phyloP scores from a whole-genome alignment of 169 alveolate species.

The Eimeria nieschulzi region DNA sequence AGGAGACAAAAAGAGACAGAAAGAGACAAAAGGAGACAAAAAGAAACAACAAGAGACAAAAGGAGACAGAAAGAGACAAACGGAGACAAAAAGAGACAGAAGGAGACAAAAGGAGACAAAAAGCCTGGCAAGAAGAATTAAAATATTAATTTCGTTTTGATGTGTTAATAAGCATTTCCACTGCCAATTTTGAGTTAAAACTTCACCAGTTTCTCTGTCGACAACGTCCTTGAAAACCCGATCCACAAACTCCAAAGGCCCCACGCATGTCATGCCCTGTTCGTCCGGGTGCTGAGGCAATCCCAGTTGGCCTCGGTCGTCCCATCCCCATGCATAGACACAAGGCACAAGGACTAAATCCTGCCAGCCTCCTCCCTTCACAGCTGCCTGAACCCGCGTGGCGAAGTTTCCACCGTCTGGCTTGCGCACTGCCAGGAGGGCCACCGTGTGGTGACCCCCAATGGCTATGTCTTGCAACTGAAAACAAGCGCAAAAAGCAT shows the following conservation, averaged over 20 bases:
- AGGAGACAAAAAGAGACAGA: no score
- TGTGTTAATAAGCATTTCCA: neutral
- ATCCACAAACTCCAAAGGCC: slow-evolving; percentile 66
- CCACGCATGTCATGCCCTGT: slow-evolving; percentile 47
- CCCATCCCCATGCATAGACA: slow-evolving; percentile 85
- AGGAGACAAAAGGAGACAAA: no score
- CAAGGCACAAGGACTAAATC: slow-evolving; percentile 49
- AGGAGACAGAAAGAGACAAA: no score
- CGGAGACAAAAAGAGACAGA: no score
- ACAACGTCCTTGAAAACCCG: slow-evolving; percentile 15
- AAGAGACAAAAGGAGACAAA: no score
- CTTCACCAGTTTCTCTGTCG: slow-evolving; percentile 49
- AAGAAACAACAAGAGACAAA: no score
- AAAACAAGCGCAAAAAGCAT: neutral
- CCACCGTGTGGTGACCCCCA: slow-evolving; percentile 77
- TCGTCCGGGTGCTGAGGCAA: neutral
- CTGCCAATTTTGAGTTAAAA: neutral
- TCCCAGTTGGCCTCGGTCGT: slow-evolving; percentile 81
- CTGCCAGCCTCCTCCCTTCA: slow-evolving; percentile 35
- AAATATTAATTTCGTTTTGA: no score
- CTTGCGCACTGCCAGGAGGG: slow-evolving; percentile 56
- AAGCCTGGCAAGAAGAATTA: no score
- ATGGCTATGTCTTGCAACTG: slow-evolving; percentile 71
- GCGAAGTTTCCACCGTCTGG: slow-evolving; percentile 61
- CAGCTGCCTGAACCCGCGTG: slow-evolving; percentile 36